A percentile compares a stretch with the other conserved stretches of the same genome.
Conservation (phyloP, 768 basidiomycete species). For the Amanita pseudoporphyria region DNA sequence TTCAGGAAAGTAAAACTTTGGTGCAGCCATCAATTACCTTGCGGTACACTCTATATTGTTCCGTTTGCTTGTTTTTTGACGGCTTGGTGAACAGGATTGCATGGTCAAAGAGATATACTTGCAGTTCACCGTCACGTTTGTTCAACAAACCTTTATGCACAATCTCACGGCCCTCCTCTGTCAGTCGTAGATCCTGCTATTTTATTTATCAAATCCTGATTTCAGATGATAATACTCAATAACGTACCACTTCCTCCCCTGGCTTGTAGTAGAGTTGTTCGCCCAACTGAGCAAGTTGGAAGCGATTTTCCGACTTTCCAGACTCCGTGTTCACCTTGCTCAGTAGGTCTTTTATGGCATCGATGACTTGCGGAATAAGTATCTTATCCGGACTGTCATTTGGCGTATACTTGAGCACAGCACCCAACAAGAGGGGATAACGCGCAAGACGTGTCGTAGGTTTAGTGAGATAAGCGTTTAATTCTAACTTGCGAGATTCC, state of each 20-base stretch:
- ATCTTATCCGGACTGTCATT: slow-evolving; percentile 85
- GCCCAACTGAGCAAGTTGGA: slow-evolving; percentile 90
- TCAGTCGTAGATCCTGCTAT: slow-evolving; percentile 69
- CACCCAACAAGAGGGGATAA: slow-evolving; percentile 89
- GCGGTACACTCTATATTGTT: slow-evolving; percentile 89
- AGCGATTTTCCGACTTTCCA: slow-evolving; percentile 92
- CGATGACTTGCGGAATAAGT: slow-evolving; percentile 65
- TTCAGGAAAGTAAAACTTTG: neutral
- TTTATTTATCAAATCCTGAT: neutral
- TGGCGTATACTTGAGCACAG: slow-evolving; percentile 85
- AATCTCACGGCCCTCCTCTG: slow-evolving; percentile 84
- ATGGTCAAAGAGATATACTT: slow-evolving; percentile 96
- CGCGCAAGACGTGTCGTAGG: slow-evolving; percentile 96
- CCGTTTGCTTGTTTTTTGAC: slow-evolving; percentile 78
- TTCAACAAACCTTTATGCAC: slow-evolving; percentile 87
- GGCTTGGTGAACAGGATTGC: slow-evolving; percentile 87
- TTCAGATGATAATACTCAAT: neutral
- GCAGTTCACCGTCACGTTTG: slow-evolving; percentile 84
- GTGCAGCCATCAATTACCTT: slow-evolving; percentile 46
- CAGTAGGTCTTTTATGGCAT: slow-evolving; percentile 73
- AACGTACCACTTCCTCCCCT: slow-evolving; percentile 80
- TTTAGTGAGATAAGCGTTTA: slow-evolving; percentile 97
- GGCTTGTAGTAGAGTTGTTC: slow-evolving; percentile 85
- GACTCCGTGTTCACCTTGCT: slow-evolving; percentile 86
- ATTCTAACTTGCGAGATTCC: slow-evolving; percentile 91